Evolutionary conservation across 1,284 basidiomycete species (phyloP).

Genomic region (Austroboletus rostrupii): DNA sequence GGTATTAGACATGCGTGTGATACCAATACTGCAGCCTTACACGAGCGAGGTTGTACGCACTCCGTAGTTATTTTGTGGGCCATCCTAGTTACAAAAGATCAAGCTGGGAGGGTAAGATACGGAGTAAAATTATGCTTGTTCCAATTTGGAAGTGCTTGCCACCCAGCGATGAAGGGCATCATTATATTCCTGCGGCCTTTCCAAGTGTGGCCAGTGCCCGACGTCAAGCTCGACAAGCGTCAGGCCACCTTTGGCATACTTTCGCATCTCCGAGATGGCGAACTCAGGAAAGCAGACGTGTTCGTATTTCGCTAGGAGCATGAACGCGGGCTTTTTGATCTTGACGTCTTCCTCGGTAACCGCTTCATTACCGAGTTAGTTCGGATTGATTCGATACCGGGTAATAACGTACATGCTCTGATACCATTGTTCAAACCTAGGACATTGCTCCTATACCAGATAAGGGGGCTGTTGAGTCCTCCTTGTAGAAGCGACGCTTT

Average conservation of each 20-base stretch:
- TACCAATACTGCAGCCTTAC: conserved; percentile 4
- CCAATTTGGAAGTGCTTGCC: conserved; percentile 15
- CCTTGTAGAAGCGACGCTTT: conserved; percentile 22
- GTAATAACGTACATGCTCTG: conserved; percentile 17
- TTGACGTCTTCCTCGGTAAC: conserved; percentile 20
- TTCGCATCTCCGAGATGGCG: conserved; percentile 20
- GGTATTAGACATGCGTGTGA: conserved; percentile 24
- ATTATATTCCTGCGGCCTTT: conserved; percentile 28
- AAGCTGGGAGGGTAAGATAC: neutral
- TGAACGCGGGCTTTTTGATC: conserved; percentile 29
- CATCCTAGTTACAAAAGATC: neutral
- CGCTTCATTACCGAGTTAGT: conserved; percentile 11
- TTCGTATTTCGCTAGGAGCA: conserved; percentile 31
- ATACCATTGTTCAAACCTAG: conserved; percentile 23
- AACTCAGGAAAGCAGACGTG: conserved; percentile 24
- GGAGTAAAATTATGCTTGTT: neutral
- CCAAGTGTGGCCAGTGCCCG: conserved; percentile 31
- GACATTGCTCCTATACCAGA: conserved; percentile 27
- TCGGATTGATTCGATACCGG: neutral
- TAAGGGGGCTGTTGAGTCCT: conserved; percentile 30
- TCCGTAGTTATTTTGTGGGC: neutral
- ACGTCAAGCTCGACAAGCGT: conserved; percentile 28
- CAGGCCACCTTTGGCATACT: conserved; percentile 27
- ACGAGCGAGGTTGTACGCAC: neutral
- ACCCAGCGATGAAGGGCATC: conserved; percentile 30